A percentile compares a stretch with the other conserved stretches of the same genome.
These are phyloP conservation scores for Exobasidium rhododendri DNA, from an alignment of 1,284 basidiomycete species.

Conservation along the genomic window DNA sequence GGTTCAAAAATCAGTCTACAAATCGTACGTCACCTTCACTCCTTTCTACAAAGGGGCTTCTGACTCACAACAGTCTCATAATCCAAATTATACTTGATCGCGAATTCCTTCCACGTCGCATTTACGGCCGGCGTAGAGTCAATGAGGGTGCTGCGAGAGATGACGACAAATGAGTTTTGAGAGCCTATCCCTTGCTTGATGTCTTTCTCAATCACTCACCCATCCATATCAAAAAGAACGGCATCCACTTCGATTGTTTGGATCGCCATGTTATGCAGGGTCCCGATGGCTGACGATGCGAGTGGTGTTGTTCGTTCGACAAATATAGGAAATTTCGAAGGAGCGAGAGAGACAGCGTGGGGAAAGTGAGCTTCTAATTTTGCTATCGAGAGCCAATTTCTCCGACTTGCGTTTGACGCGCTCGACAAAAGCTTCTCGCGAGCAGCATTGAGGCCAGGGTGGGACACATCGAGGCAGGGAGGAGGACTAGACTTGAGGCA, in stretches of 20 bases:
- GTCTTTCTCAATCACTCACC: too few relatives aligned
- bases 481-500: too few relatives aligned
- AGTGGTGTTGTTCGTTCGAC: too few relatives aligned
- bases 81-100: slow-evolving; percentile 46
- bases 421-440: too few relatives aligned
- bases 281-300: too few relatives aligned
- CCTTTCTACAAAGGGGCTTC: background rate
- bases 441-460: too few relatives aligned
- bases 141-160: slow-evolving; percentile 46
- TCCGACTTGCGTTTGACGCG: too few relatives aligned
- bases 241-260: slow-evolving; percentile 22
- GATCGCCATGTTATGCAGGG: slow-evolving; percentile 10
- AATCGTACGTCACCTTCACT: background rate
- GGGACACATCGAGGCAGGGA: too few relatives aligned
- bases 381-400: background rate
- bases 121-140: slow-evolving; percentile 53
- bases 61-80: slow-evolving; percentile 33
- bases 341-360: too few relatives aligned
- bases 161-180: too few relatives aligned
- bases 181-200: too few relatives aligned
- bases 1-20: background rate
- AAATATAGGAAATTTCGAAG: too few relatives aligned
- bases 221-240: slow-evolving; percentile 54
- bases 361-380: background rate
- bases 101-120: slow-evolving; percentile 47